Percentiles rank a stretch among this genome's conserved stretches.
Conservation (phyloP, 1,284 basidiomycete genomes). For the Grifola frondosa region DNA sequence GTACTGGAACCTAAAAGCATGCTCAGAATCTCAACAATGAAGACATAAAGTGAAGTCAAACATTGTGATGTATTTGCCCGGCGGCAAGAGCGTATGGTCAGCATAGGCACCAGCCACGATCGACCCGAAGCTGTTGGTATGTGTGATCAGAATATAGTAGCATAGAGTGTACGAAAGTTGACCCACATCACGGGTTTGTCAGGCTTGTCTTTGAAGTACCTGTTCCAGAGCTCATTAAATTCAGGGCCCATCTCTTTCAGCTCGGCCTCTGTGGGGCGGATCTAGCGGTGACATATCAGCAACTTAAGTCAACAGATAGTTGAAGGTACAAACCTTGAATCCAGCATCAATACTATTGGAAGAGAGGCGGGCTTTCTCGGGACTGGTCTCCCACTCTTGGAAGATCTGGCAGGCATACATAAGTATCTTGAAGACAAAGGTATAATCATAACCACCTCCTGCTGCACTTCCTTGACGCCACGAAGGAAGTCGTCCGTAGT, state of each 20-base stretch:
- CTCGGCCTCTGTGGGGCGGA: constrained; percentile 66
- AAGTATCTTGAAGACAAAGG: background rate
- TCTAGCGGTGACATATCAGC: constrained; percentile 37
- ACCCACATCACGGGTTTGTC: constrained; percentile 70
- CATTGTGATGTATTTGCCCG: constrained; percentile 73
- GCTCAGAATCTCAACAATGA: background rate
- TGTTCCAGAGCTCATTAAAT: constrained; percentile 66
- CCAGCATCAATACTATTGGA: constrained; percentile 74
- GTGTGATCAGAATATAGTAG: background rate
- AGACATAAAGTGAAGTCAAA: constrained; percentile 22
- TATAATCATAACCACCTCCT: constrained; percentile 38
- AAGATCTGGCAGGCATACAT: constrained; percentile 41
- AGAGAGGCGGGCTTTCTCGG: constrained; percentile 65
- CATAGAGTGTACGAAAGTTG: background rate
- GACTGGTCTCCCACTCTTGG: constrained; percentile 65
- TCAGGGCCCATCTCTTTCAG: constrained; percentile 76
- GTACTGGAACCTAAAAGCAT: constrained; percentile 58
- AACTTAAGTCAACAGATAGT: background rate
- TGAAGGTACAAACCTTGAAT: constrained; percentile 52
- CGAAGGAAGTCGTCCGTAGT: constrained; percentile 71
- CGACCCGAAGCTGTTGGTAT: constrained; percentile 52
- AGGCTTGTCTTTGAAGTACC: constrained; percentile 73
- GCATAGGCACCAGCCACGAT: constrained; percentile 70
- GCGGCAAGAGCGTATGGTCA: constrained; percentile 66
- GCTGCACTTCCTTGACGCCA: constrained; percentile 57